Percentiles rank a stretch among this genome's conserved stretches.
phyloP scores from a whole-genome alignment of 495 filamentous ascomycete genomes.

The Neurospora discreta region DNA sequence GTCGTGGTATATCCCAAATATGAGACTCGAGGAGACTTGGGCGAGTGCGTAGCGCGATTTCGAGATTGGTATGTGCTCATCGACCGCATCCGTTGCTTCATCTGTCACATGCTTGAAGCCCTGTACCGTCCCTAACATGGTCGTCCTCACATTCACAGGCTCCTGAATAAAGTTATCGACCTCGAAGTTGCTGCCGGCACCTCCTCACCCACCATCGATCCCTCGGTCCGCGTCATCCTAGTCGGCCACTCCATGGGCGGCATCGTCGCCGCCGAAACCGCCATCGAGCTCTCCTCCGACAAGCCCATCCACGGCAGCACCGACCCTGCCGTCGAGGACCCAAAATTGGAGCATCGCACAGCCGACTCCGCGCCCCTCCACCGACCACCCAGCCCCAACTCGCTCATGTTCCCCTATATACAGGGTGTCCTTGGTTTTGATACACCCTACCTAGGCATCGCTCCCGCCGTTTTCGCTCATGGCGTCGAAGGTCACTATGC shows the following conservation, averaged over 20 bases:
- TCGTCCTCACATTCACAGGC: constrained; percentile 37
- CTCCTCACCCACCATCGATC: constrained; percentile 77
- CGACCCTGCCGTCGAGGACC: constrained; percentile 4
- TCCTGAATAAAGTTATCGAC: constrained; percentile 86
- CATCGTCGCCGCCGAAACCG: constrained; percentile 83
- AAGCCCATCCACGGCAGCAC: constrained; percentile 42
- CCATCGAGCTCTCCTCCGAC: constrained; percentile 59
- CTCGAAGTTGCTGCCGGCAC: constrained; percentile 78
- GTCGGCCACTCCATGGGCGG: constrained; percentile 96
- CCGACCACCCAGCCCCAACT: constrained; percentile 19
- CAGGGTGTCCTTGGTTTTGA: constrained; percentile 89
- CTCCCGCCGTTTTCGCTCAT: constrained; percentile 79
- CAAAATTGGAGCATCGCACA: background rate
- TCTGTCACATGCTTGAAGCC: background rate
- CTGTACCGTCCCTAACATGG: background rate
- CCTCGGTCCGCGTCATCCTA: constrained; percentile 72
- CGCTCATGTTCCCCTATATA: constrained; percentile 58
- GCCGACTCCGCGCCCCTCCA: constrained; percentile 18
- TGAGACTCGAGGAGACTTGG: constrained; percentile 81
- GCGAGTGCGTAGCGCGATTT: constrained; percentile 67
- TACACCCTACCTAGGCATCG: constrained; percentile 86
- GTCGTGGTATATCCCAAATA: constrained; percentile 77
- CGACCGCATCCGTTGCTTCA: background rate
- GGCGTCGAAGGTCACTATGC: constrained; percentile 79
- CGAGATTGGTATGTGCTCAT: constrained; percentile 59